These are phyloP conservation scores for Carpinus fangiana DNA, from an alignment of 306 rosid species.

Conservation along the genomic window DNA sequence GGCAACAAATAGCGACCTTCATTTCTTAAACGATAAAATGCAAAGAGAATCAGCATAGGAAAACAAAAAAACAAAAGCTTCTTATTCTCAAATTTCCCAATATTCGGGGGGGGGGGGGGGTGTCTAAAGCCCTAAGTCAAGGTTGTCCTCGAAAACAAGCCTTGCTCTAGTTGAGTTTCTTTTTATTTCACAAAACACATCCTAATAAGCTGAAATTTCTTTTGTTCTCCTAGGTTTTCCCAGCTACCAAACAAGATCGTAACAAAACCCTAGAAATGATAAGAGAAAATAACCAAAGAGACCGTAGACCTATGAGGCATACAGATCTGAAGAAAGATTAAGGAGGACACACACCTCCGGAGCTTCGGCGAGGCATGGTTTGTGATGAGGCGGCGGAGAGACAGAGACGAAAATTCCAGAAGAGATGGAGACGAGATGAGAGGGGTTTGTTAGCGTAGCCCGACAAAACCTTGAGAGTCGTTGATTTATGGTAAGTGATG, in stretches of 20 bases:
- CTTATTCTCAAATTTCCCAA: neutral
- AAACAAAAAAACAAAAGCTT: neutral
- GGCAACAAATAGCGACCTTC: neutral
- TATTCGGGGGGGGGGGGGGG: neutral
- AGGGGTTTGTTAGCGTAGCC: neutral
- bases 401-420: neutral
- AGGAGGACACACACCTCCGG: slow-evolving; percentile 34
- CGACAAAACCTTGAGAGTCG: neutral
- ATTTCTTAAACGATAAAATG: neutral
- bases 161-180: neutral
- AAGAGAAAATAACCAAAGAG: neutral
- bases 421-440: neutral
- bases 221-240: neutral
- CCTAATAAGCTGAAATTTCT: neutral
- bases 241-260: neutral
- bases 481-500: neutral
- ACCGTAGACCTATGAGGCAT: neutral
- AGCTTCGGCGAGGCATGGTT: slow-evolving; percentile 57
- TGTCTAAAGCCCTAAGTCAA: neutral
- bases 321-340: neutral
- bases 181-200: neutral
- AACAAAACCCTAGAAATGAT: slow-evolving; percentile 35
- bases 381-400: slow-evolving; percentile 21
- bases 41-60: neutral
- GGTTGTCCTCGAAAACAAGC: neutral